Evolutionary conservation across 2,329 filamentous ascomycete genomes (phyloP).

Genomic region (Apiospora rasikravindrae): DNA sequence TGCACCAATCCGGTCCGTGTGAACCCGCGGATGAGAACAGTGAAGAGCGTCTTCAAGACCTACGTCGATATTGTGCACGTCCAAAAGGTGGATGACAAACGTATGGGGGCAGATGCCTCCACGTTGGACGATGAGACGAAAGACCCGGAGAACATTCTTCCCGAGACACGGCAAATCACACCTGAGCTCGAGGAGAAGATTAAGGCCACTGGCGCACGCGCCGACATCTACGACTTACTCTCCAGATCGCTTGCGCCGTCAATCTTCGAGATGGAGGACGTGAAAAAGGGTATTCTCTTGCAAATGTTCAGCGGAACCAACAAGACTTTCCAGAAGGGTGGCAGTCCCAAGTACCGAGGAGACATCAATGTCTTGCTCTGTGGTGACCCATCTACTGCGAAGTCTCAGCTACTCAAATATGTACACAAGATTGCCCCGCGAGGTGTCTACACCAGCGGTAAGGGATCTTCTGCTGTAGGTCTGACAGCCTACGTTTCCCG

Average conservation of each 20-base stretch:
- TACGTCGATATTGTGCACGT: conserved; percentile 96
- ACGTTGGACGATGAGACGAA: conserved; percentile 83
- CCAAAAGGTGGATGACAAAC: conserved; percentile 94
- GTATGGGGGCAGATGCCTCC: conserved; percentile 87
- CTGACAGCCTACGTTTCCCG: conserved; percentile 82
- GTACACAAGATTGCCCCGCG: conserved; percentile 97
- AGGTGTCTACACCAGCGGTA: conserved; percentile 80
- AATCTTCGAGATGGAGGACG: conserved; percentile 97
- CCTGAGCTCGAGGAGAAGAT: conserved; percentile 92
- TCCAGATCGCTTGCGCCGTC: conserved; percentile 90
- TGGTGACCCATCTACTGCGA: conserved; percentile 94
- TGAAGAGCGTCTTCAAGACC: conserved; percentile 97
- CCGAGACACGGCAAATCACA: conserved; percentile 82
- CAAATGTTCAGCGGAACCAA: conserved; percentile 98
- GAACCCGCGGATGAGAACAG: conserved; percentile 88
- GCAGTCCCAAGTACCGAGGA: conserved; percentile 92
- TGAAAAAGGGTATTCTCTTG: conserved; percentile 97
- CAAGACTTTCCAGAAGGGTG: conserved; percentile 96
- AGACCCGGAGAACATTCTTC: conserved; percentile 73
- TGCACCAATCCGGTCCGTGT: conserved; percentile 91
- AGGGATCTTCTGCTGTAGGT: conserved; percentile 81
- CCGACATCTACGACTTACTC: conserved; percentile 92
- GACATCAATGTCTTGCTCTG: conserved; percentile 98
- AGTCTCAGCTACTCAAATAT: conserved; percentile 93
- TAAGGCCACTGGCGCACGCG: conserved; percentile 74